Conservation (phyloP, 331 rosid species). For the Malus hybrid region DNA sequence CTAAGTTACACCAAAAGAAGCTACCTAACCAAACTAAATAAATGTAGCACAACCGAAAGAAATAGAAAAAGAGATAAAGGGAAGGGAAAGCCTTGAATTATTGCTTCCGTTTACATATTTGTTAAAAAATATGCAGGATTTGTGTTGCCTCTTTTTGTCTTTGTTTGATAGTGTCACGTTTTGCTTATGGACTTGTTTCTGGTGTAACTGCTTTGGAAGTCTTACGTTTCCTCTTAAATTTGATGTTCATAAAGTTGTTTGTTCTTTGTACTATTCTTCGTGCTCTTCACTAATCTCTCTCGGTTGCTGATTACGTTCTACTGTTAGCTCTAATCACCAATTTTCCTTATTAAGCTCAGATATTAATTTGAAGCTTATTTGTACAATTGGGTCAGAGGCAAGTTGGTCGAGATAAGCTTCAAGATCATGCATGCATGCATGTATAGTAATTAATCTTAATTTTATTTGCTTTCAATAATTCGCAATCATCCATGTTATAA, state of each 20-base stretch:
- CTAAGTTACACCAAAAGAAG: neutral
- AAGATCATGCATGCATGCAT: neutral
- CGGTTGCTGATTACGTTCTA: neutral
- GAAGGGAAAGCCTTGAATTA: neutral
- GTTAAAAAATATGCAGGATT: neutral
- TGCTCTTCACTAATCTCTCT: neutral
- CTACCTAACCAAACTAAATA: neutral
- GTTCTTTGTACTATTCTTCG: neutral
- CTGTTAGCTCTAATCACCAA: neutral
- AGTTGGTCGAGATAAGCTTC: neutral
- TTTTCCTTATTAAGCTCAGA: neutral
- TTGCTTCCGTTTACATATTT: neutral
- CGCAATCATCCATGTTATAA: neutral
- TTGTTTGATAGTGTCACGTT: conserved; percentile 4
- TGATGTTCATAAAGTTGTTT: neutral
- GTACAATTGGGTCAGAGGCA: neutral
- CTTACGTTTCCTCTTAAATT: neutral
- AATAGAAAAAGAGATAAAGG: neutral
- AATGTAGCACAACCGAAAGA: neutral
- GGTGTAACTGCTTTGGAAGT: conserved; percentile 6
- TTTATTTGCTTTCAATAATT: neutral
- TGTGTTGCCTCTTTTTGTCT: neutral
- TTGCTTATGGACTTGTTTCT: neutral
- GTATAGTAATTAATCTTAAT: neutral
- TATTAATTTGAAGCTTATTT: neutral